Conservation (phyloP, 2,329 filamentous ascomycete species). For the Aspergillus sojae region DNA sequence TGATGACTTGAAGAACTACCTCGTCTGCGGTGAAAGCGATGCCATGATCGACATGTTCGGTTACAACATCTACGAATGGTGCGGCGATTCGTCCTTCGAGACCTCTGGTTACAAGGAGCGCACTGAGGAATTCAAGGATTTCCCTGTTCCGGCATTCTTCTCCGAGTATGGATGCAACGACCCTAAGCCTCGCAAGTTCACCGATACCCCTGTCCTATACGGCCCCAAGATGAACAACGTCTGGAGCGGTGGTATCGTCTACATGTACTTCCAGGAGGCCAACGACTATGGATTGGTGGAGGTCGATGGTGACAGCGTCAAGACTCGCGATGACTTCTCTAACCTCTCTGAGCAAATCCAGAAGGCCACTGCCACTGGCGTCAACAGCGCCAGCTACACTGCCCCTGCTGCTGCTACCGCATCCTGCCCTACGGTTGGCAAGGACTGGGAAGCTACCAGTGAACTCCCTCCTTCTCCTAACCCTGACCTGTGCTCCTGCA, state of each 20-base stretch:
- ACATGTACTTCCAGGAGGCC: slow-evolving; percentile 93
- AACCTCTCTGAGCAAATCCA: slow-evolving; percentile 71
- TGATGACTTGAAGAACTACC: slow-evolving; percentile 81
- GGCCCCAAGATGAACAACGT: slow-evolving; percentile 77
- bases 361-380: slow-evolving; percentile 66
- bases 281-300: slow-evolving; percentile 76
- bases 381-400: slow-evolving; percentile 68
- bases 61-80: slow-evolving; percentile 99
- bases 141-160: slow-evolving; percentile 95
- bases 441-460: slow-evolving; percentile 68
- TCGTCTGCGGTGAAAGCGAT: slow-evolving; percentile 76
- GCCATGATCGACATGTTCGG: slow-evolving; percentile 93
- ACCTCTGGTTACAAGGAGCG: slow-evolving; percentile 79
- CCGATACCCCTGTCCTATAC: slow-evolving; percentile 83
- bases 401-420: slow-evolving; percentile 70
- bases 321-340: slow-evolving; percentile 73
- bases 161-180: slow-evolving; percentile 97
- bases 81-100: slow-evolving; percentile 76
- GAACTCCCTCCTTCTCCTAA: slow-evolving; percentile 83
- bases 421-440: slow-evolving; percentile 68
- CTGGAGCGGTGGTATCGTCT: slow-evolving; percentile 96
- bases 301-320: slow-evolving; percentile 66
- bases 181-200: slow-evolving; percentile 72
- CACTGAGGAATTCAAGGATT: slow-evolving; percentile 82
- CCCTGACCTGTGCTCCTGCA: slow-evolving; percentile 78